Percentiles rank a stretch among this genome's conserved stretches.
phyloP scores from a whole-genome alignment of 345 rosid species.

The Raphanus sativus region DNA sequence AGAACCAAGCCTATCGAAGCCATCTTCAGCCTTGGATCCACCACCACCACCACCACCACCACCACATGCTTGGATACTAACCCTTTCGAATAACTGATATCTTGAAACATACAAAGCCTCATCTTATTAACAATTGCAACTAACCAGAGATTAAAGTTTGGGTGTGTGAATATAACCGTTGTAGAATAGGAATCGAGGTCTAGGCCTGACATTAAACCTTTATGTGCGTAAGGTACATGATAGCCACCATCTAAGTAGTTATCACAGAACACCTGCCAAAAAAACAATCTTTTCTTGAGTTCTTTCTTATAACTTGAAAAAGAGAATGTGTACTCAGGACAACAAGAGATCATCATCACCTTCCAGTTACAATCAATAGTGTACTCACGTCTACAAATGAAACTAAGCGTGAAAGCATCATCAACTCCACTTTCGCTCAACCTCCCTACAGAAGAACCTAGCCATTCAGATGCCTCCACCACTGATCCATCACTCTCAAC shows the following conservation, averaged over 20 bases:
- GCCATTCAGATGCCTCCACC: slow-evolving; percentile 79
- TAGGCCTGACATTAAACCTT: slow-evolving; percentile 79
- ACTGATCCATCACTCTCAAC: slow-evolving; percentile 30
- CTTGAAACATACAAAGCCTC: neutral
- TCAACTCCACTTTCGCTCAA: slow-evolving; percentile 62
- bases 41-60: slow-evolving; percentile 69
- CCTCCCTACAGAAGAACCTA: slow-evolving; percentile 63
- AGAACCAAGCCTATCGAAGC: slow-evolving; percentile 68
- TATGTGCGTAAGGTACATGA: slow-evolving; percentile 95
- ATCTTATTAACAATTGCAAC: neutral
- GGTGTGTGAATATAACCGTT: slow-evolving; percentile 48
- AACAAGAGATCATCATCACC: slow-evolving; percentile 55
- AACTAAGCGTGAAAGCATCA: slow-evolving; percentile 60
- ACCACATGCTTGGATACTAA: slow-evolving; percentile 81
- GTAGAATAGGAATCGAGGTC: slow-evolving; percentile 76
- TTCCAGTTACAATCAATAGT: slow-evolving; percentile 85
- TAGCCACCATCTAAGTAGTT: slow-evolving; percentile 97
- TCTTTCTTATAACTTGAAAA: neutral
- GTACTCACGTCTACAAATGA: slow-evolving; percentile 74
- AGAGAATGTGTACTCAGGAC: slow-evolving; percentile 6
- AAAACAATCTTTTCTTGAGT: neutral
- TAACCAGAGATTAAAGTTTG: neutral
- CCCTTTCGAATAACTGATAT: slow-evolving; percentile 62
- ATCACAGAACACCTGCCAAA: slow-evolving; percentile 86
- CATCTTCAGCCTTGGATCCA: slow-evolving; percentile 39